Percentiles rank a stretch among this genome's conserved stretches.
Conservation (phyloP, 2,329 filamentous ascomycete genomes). For the Aphanocladium album region DNA sequence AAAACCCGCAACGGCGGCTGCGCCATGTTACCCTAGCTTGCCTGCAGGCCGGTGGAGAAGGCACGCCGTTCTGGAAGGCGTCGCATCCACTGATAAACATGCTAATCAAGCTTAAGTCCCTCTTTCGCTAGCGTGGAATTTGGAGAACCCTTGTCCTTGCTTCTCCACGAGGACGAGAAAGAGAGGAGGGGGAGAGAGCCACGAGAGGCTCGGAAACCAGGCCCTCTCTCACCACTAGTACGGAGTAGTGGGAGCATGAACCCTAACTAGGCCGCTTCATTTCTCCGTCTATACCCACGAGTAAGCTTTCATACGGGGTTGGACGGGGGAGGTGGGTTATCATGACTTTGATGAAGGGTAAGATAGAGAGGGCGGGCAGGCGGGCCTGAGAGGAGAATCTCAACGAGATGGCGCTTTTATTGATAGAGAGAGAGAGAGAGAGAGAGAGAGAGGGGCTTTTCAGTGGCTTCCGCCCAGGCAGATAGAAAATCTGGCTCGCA, state of each 20-base stretch:
- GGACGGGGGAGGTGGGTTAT: slow-evolving; percentile 17
- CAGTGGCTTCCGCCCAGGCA: not conserved
- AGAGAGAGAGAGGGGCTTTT: not conserved
- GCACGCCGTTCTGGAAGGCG: slow-evolving; percentile 3
- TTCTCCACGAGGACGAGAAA: not conserved
- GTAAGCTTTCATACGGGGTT: not conserved
- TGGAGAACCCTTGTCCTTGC: not conserved
- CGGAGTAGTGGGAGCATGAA: too few relatives aligned
- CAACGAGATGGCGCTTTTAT: too few relatives aligned
- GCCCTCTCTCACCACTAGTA: too few relatives aligned
- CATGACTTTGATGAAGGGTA: slow-evolving; percentile 16
- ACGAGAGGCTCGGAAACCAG: not conserved
- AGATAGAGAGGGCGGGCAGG: too few relatives aligned
- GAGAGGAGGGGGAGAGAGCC: not conserved
- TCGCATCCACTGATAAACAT: slow-evolving; percentile 4
- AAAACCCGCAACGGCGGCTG: not conserved
- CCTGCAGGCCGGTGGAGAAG: not conserved
- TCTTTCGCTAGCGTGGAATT: not conserved
- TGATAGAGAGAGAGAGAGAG: too few relatives aligned
- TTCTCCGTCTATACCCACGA: not conserved
- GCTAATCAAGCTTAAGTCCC: not conserved
- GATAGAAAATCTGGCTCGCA: too few relatives aligned
- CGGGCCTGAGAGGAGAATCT: too few relatives aligned
- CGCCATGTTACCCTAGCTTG: not conserved
- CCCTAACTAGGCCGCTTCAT: not conserved